Evolutionary conservation across 805 yeast genomes (phyloP).

Genomic region (Metschnikowia similis): DNA sequence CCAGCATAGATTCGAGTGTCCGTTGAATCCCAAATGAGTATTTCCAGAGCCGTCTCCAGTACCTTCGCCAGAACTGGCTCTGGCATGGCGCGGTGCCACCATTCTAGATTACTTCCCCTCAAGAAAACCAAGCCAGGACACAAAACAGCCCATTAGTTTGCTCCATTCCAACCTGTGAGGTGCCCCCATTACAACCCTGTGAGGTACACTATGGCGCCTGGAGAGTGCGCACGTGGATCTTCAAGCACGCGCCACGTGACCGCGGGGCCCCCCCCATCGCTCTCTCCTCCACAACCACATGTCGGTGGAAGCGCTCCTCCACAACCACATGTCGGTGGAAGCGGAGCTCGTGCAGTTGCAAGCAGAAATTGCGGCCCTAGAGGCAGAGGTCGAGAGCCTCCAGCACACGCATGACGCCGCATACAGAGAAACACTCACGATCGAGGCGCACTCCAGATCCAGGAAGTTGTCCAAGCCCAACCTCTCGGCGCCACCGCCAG

Average conservation of each 20-base stretch:
- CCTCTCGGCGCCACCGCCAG: not conserved
- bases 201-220: no score
- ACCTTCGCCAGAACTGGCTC: no score
- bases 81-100: no score
- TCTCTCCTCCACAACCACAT: not conserved
- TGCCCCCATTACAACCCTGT: no score
- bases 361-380: conserved; percentile 12
- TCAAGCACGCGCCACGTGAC: not conserved
- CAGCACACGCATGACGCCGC: conserved; percentile 10
- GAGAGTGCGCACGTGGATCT: no score
- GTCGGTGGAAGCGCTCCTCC: conserved; percentile 4
- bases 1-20: no score
- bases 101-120: no score
- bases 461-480: conserved; percentile 9
- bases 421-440: conserved; percentile 10
- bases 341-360: conserved; percentile 9
- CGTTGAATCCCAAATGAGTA: no score
- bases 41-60: no score
- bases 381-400: conserved; percentile 11
- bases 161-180: no score
- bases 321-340: conserved; percentile 7
- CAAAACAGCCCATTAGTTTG: no score
- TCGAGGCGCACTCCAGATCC: conserved; percentile 14
- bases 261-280: not conserved
- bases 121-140: no score